Conservation (phyloP, 371 early-diverging fungal species). For the Mucor lusitanicus region DNA sequence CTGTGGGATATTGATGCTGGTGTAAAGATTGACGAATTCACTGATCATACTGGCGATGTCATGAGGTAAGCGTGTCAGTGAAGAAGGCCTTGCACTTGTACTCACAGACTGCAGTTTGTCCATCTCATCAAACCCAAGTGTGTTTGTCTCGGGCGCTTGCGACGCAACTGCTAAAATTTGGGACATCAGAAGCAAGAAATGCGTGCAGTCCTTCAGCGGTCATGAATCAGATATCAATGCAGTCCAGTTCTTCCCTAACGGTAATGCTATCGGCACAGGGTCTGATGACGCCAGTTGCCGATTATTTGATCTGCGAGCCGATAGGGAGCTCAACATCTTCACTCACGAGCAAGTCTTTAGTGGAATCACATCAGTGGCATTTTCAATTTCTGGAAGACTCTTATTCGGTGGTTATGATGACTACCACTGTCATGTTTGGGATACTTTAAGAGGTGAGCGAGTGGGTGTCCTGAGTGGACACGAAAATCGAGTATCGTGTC, state of each 20-base stretch:
- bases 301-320: conserved; percentile 96
- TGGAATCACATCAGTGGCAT: conserved; percentile 97
- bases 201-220: conserved; percentile 97
- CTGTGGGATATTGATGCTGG: conserved; percentile 99
- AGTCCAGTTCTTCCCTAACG: conserved; percentile 98
- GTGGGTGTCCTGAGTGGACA: conserved; percentile 93
- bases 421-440: conserved; percentile 98
- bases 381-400: conserved; percentile 94
- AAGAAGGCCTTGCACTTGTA: neutral
- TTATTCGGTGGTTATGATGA: conserved; percentile 99
- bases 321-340: conserved; percentile 94
- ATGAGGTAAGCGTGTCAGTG: conserved; percentile 71
- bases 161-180: conserved; percentile 98
- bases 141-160: conserved; percentile 97
- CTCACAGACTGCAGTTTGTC: conserved; percentile 64
- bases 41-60: conserved; percentile 98
- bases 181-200: conserved; percentile 95
- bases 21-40: conserved; percentile 91
- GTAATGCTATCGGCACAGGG: conserved; percentile 95
- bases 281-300: conserved; percentile 98
- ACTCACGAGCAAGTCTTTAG: conserved; percentile 95
- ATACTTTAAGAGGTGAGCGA: conserved; percentile 93
- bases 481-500: conserved; percentile 95
- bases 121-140: conserved; percentile 76
- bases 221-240: conserved; percentile 99